These are phyloP conservation scores for Uromyces viciae-fabae DNA, from an alignment of 1,284 basidiomycete genomes.

Conservation along the genomic window DNA sequence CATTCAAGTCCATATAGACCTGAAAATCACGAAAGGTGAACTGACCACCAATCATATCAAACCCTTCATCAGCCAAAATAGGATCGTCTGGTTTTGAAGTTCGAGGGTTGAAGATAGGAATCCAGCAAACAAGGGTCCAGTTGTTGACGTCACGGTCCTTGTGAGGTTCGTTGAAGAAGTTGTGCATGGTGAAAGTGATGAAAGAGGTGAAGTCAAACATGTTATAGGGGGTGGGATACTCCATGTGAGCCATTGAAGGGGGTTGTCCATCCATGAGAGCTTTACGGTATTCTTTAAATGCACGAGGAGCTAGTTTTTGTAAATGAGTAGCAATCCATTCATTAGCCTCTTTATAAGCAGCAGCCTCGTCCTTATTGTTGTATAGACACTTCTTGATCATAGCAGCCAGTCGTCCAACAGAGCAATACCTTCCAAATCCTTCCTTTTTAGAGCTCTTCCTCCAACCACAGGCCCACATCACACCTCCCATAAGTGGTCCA, in stretches of 20 bases:
- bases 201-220: not conserved
- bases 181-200: not conserved
- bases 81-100: not conserved
- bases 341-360: not conserved
- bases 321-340: not conserved
- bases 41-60: not conserved
- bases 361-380: not conserved
- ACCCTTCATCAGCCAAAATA: too few relatives aligned
- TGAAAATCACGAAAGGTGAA: slow-evolving; percentile 9
- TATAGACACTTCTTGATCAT: not conserved
- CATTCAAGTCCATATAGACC: not conserved
- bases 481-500: not conserved
- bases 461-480: not conserved
- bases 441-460: not conserved
- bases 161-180: not conserved
- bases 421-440: not conserved
- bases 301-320: not conserved
- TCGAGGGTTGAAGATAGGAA: slow-evolving; percentile 5
- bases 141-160: not conserved
- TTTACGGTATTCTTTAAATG: not conserved
- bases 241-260: not conserved
- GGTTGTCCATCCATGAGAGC: not conserved
- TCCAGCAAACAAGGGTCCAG: slow-evolving; percentile 18
- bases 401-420: not conserved
- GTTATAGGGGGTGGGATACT: not conserved